These are phyloP conservation scores for Aspergillus versicolor DNA, from an alignment of 2,329 filamentous ascomycete species.

Conservation along the genomic window DNA sequence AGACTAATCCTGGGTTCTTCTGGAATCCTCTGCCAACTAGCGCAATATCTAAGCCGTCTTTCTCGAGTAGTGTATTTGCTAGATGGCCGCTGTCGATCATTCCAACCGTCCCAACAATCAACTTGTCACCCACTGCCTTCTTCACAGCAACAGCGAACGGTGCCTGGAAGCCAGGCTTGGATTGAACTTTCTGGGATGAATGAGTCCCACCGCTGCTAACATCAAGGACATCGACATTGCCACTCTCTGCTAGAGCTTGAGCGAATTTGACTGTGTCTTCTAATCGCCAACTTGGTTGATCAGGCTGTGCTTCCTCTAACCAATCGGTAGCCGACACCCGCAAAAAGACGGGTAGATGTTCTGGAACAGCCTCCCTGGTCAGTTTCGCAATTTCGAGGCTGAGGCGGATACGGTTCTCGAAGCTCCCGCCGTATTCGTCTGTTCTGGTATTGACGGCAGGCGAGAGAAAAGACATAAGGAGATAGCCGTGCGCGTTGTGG, in stretches of 20 bases:
- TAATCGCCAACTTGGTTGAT: conserved; percentile 67
- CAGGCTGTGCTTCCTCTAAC: conserved; percentile 61
- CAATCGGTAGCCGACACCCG: conserved; percentile 73
- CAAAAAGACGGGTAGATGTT: conserved; percentile 69
- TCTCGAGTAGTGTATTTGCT: conserved; percentile 61
- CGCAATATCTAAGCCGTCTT: conserved; percentile 62
- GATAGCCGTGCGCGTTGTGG: conserved; percentile 77
- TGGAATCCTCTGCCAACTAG: conserved; percentile 74
- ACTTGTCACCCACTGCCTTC: conserved; percentile 65
- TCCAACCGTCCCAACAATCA: conserved; percentile 74
- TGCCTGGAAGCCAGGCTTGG: conserved; percentile 69
- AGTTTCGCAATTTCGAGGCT: conserved; percentile 66
- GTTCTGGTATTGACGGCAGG: conserved; percentile 69
- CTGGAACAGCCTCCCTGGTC: conserved; percentile 62
- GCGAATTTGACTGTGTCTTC: conserved; percentile 59
- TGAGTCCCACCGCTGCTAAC: conserved; percentile 49
- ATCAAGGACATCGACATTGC: conserved; percentile 46
- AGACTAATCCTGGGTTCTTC: conserved; percentile 76
- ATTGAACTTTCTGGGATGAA: conserved; percentile 49
- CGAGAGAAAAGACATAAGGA: conserved; percentile 68
- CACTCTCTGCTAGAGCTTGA: conserved; percentile 42
- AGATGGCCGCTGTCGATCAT: conserved; percentile 67
- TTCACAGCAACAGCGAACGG: conserved; percentile 72
- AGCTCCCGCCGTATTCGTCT: conserved; percentile 53
- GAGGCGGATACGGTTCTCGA: conserved; percentile 66